These are phyloP conservation scores for Corylus heterophylla DNA, from an alignment of 306 rosid genomes.

Conservation along the genomic window DNA sequence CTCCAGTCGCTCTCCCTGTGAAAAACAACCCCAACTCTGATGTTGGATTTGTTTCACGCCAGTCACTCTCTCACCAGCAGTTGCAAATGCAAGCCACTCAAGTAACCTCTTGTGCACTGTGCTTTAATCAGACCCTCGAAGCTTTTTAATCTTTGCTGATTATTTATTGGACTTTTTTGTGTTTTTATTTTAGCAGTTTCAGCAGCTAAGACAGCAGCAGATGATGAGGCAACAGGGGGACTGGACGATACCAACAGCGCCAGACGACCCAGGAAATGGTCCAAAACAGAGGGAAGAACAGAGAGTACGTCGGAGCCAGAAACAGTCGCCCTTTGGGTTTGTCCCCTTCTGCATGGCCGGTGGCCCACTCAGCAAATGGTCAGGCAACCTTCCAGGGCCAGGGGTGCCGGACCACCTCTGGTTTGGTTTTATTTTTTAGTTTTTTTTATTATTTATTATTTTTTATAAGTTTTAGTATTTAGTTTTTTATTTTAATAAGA, in stretches of 20 bases:
- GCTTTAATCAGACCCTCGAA: too few species aligned
- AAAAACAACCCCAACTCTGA: constrained; percentile 31
- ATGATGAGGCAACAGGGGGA: constrained; percentile 43
- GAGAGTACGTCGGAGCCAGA: constrained; percentile 18
- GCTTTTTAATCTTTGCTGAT: neutral
- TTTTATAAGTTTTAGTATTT: too few species aligned
- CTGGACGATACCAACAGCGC: constrained; percentile 23
- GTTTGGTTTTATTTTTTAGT: too few species aligned
- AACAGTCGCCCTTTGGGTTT: constrained; percentile 35
- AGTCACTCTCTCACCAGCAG: constrained; percentile 48
- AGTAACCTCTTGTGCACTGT: constrained; percentile 27
- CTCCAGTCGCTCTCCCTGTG: constrained; percentile 31
- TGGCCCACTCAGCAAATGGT: too few species aligned
- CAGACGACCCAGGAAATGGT: constrained; percentile 31
- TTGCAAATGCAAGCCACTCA: constrained; percentile 50
- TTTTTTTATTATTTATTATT: too few species aligned
- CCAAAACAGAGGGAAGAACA: constrained; percentile 37
- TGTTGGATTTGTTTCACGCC: constrained; percentile 27
- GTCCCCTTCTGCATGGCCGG: constrained; percentile 22
- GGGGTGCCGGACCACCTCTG: too few species aligned
- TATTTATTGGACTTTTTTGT: neutral
- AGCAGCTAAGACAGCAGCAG: constrained; percentile 56
- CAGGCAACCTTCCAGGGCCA: too few species aligned
- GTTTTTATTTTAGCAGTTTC: constrained; percentile 29
- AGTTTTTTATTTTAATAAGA: too few species aligned